phyloP scores from a whole-genome alignment of 495 filamentous ascomycete genomes.

The Hyaloscypha finlandica region DNA sequence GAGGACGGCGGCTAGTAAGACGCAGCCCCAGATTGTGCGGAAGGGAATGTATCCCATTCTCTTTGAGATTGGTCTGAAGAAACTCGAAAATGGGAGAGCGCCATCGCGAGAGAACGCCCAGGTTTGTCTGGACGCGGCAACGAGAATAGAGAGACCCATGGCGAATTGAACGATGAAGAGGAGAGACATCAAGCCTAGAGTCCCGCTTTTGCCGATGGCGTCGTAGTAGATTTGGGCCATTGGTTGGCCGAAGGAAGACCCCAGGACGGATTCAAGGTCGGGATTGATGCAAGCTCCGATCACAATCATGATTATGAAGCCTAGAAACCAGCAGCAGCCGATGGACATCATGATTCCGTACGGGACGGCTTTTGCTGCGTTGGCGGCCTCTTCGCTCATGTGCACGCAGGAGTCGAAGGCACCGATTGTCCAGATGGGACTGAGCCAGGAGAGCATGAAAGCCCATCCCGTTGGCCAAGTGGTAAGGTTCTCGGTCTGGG shows the following conservation, averaged over 20 bases:
- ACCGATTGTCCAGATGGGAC: conserved; percentile 69
- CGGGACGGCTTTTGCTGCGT: conserved; percentile 63
- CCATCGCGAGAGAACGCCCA: conserved; percentile 59
- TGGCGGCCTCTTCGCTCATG: conserved; percentile 66
- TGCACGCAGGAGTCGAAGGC: conserved; percentile 49
- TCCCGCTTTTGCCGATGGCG: conserved; percentile 51
- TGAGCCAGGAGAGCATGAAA: conserved; percentile 67
- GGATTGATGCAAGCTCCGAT: conserved; percentile 51
- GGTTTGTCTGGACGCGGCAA: conserved; percentile 56
- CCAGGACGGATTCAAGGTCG: conserved; percentile 43
- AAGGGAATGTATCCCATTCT: conserved; percentile 61
- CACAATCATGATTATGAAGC: conserved; percentile 53
- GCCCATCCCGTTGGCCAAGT: conserved; percentile 63
- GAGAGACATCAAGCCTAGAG: conserved; percentile 58
- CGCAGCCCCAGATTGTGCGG: conserved; percentile 61
- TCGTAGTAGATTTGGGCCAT: conserved; percentile 61
- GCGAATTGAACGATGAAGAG: conserved; percentile 55
- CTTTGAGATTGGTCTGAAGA: conserved; percentile 58
- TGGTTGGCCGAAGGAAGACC: conserved; percentile 49
- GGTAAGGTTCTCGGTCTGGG: conserved; percentile 53
- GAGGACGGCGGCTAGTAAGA: conserved; percentile 51
- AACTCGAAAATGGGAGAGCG: conserved; percentile 52
- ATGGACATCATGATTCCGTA: conserved; percentile 60
- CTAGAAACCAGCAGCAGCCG: conserved; percentile 53
- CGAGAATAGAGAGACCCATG: conserved; percentile 52